Evolutionary conservation across 306 rosid genomes (phyloP), one percentile per base, ranked within the genome.

Genomic region (Ammopiptanthus mongolicus): DNA sequence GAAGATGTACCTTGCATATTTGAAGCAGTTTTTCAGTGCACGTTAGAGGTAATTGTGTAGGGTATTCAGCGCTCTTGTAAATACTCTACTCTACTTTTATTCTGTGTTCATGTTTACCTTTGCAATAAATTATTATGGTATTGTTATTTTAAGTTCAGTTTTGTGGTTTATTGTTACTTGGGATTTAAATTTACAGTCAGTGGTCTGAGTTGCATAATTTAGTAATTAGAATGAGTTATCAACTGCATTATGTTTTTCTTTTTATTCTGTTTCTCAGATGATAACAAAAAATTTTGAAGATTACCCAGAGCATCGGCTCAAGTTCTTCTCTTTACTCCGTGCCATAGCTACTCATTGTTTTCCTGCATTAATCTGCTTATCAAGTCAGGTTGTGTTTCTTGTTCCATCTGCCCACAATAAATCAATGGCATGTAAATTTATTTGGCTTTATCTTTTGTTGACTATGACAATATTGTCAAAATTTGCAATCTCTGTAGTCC

Each of bases 21-120:
- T 80, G 99, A 96, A 87, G 99, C 99, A 50, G 93, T 92, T 77
- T 96, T 96, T 37, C 98, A 92, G 88, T 96, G 99, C 93, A 96
- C 99, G 3, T 84, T 96, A 79, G 97, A 89, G 97, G 99, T 90
- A 80, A 87, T 75, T 50, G 51, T 78, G 19, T 55, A 25, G 57
- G 34, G 44, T 73, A 22, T 61, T 74, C 46, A 11, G 14, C 67
- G 39, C 39, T 59, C 14, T 25, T 72, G 51, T 21, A 4, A 28
- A 53, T 63, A 37, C 23, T 22, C 46, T 73, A 12, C 69, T 15
- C 37, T 78, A 5, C 74, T 36, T 31, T 65, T 33, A 17, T 68
- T 29, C 11, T 73, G 39, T 39, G n/a, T n/a, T 5, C 2, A 8
- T 48, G 46, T 57, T 69, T 8, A 6, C 18, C 51, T 28, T 41